A percentile compares a stretch with the other conserved stretches of the same genome.
Evolutionary conservation across 2,329 filamentous ascomycete genomes (phyloP).

Genomic region (Diaporthe ilicicola): DNA sequence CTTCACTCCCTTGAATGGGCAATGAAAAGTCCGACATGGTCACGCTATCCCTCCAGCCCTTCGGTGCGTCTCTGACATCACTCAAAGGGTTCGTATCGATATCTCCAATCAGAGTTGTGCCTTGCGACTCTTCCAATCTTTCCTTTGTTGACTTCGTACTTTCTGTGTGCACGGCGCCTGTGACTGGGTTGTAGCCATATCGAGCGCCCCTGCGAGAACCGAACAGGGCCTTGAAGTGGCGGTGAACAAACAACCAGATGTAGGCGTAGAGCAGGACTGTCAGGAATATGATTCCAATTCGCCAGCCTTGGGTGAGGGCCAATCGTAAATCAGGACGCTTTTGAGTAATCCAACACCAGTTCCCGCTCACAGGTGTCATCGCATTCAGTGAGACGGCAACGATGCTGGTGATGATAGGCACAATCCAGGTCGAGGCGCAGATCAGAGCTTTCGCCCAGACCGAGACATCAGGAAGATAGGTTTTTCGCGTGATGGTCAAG

Average conservation of each 20-base stretch:
- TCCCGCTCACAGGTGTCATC: constrained; percentile 45
- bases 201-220: constrained; percentile 4
- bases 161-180: not conserved
- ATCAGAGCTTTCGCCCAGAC: constrained; percentile 42
- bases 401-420: constrained; percentile 48
- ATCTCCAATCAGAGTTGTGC: constrained; percentile 9
- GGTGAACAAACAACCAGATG: constrained; percentile 48
- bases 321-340: constrained; percentile 50
- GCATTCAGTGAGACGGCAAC: constrained; percentile 40
- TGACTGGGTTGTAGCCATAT: not conserved
- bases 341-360: constrained; percentile 57
- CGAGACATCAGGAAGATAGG: constrained; percentile 43
- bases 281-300: constrained; percentile 50
- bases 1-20: constrained; percentile 1
- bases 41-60: not conserved
- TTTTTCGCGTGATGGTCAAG: constrained; percentile 39
- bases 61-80: not conserved
- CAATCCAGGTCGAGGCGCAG: constrained; percentile 49
- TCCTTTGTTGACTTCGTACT: not conserved
- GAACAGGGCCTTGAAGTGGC: constrained; percentile 20
- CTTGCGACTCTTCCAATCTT: constrained; percentile 6
- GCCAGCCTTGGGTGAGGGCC: constrained; percentile 54
- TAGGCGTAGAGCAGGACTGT: constrained; percentile 53
- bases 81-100: not conserved
- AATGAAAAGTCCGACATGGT: constrained; percentile 13